Evolutionary conservation across 495 filamentous ascomycete species (phyloP), one percentile per base, ranked within the genome.

Genomic region (Evernia prunastri): DNA sequence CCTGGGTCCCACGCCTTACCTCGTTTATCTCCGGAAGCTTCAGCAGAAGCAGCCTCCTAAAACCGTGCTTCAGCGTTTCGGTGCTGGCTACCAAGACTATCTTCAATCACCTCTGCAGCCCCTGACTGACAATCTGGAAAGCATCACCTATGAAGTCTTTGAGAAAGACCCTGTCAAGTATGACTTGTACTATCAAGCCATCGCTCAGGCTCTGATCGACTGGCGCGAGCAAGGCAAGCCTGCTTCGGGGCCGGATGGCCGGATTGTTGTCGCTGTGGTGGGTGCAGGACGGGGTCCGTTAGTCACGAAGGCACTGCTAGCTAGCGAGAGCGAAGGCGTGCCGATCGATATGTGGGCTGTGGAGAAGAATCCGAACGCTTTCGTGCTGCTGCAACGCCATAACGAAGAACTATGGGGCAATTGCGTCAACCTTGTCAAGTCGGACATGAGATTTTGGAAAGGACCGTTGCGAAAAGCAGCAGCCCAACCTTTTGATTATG

Each of bases 81-180:
- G 88, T 12, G 77, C 81, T 15, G 89, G 89, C 11, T 93, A 90
- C 69, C 95, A 99, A 66, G 94, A 99, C 72, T 97, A 94, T 76
- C 79, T 97, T 3, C 94, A 99, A 73, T 89, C 90, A 7, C 94
- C 94, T 12, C 77, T 99, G 43, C 95, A 99, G 71, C 94, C 94
- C 1, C 81, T 99, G 25, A 89, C 94, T 0, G 94, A 97, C 74
- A 97, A 99, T 67, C 81, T 99, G 31, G 94, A 99, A 71, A 94
- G 89, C 56, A 89, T 95, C 60, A 99, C 94, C 2, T 99, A 99
- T 72, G 94, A 99, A 73, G 92, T 97, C 12, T 99, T 99, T 70
- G 94, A 99, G 74, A 95, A 94, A 67, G 95, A 97, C 64, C 94
- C 94, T 0, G 87, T 97, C 73, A 99, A 99, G 74, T 99, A 99